Evolutionary conservation across 140 eudicot genomes (phyloP).

Genomic region (Ambrosia hybrid): DNA sequence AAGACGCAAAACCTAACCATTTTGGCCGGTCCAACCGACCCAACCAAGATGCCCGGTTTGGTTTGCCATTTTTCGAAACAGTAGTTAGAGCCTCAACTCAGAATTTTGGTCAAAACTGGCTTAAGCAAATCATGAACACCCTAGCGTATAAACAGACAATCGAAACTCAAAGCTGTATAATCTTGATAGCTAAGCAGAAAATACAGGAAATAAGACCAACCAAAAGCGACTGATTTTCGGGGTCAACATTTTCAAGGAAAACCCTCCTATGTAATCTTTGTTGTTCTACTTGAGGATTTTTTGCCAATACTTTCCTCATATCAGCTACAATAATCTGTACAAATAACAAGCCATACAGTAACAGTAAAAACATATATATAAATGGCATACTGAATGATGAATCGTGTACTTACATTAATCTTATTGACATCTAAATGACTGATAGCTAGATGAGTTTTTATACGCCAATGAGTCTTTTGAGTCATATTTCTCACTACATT

Average conservation of each 20-base stretch:
- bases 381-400: constrained; percentile 2
- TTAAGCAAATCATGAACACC: no score
- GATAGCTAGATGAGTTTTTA: constrained; percentile 86
- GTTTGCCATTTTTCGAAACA: no score
- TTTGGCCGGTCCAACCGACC: no score
- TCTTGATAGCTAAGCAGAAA: neutral
- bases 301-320: constrained; percentile 92
- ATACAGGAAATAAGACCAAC: constrained; percentile 37
- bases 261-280: constrained; percentile 94
- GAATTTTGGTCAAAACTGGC: no score
- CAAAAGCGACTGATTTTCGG: constrained; percentile 88
- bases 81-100: no score
- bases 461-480: constrained; percentile 98
- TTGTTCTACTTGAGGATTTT: constrained; percentile 97
- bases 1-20: no score
- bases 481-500: constrained; percentile 86
- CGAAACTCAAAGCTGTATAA: neutral
- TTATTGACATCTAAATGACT: constrained; percentile 88
- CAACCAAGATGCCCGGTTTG: no score
- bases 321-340: constrained; percentile 90
- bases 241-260: constrained; percentile 74
- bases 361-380: neutral
- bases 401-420: constrained; percentile 61
- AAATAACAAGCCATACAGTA: constrained; percentile 1
- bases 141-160: no score